Evolutionary conservation across 2,329 filamentous ascomycete species (phyloP), one percentile per base, ranked within the genome.

Genomic region (Cordyceps pruinosa): DNA sequence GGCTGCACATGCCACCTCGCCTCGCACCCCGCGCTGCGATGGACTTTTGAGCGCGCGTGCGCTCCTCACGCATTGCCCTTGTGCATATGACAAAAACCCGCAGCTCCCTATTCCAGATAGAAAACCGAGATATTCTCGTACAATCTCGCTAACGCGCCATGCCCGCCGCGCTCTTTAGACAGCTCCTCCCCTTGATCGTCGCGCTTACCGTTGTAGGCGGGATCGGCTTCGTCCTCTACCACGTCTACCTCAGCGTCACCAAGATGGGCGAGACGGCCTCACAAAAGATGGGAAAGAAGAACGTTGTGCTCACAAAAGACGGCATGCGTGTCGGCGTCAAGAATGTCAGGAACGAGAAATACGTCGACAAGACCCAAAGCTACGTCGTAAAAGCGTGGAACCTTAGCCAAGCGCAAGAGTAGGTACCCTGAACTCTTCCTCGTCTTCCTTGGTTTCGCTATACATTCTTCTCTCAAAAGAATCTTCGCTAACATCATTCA

Each of bases 271-370:
- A 82, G 59, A 78, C 81, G 58, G 86, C 87, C 47, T 81, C 80
- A 49, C 78, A 86, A 71, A 83, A 83, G 66, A 88, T 91, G 82
- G 84, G 86, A 69, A 83, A 83, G 73, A 88, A 87, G 75, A 87
- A 91, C 68, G 81, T 92, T 57, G 77, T 84, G 41, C 88, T 90
- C 71, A 86, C 85, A 39, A 89, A 88, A 69, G 88, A 90, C 57
- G 88, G 88, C 56, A 73, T 89, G 60, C 81, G 82, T 59, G 86
- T 92, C 45, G 85, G 85, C 49, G 80, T 92, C 60, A 87, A 86
- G 72, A 78, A 89, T 60, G 71, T 87, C 50, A 78, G 80, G 62
- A 79, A 81, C 55, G 88, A 91, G 73, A 82, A 80, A 48, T 89
- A 90, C 68, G 82, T 89, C 65, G 88, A 91, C 64, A 78, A 77